Base-by-base conservation (phyloP, 352 stramenopile species). In the Thalassiosira oceanica region DNA sequence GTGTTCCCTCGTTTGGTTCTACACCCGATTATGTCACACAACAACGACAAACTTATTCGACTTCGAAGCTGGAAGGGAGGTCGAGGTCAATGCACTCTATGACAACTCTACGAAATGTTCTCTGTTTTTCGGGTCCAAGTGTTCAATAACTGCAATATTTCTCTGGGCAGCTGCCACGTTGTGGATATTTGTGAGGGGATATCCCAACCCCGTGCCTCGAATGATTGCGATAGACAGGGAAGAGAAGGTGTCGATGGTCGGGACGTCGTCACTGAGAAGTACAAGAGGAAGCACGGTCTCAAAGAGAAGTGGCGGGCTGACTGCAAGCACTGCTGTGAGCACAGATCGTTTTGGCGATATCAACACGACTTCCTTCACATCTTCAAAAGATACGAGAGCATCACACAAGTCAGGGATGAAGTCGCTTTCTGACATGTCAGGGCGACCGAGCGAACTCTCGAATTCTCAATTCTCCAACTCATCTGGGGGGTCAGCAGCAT, bases 111-210 rank as follows among this genome's bases (percentile, higher is more conserved):
- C 48, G 18, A 63, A 54, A 15, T 75, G 64, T 35, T 29, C 48
- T 6, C 39, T 68, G 24, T 75, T 64, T n/a, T 75, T 63, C 48
- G 64, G 55, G n/a, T 75, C 64, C 16, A 75, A 51, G 57, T 75
- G 64, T 43, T 16, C 55, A 3, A 75, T 75, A 28, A 27, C 64
- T 41, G 67, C 64, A n/a, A 37, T 21, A 10, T 42, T 45, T 36
- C 31, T 75, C 16, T 75, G 37, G 20, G 41, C 49, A 15, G 15
- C 50, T 16, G 29, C 64, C 21, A 46, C 55, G 5, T 2, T 62
- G 0, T 5, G 58, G 1, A 63, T 75, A 37, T 26, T 75, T 15
- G 33, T 64, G 1, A 29, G 49, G 27, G 43, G 61, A 33, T 75
- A 75, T 33, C 64, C 63, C 2, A 53, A n/a, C 8, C 64, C 64